Evolutionary conservation across 306 rosid genomes (phyloP).

Genomic region (Cucurbita pepo): DNA sequence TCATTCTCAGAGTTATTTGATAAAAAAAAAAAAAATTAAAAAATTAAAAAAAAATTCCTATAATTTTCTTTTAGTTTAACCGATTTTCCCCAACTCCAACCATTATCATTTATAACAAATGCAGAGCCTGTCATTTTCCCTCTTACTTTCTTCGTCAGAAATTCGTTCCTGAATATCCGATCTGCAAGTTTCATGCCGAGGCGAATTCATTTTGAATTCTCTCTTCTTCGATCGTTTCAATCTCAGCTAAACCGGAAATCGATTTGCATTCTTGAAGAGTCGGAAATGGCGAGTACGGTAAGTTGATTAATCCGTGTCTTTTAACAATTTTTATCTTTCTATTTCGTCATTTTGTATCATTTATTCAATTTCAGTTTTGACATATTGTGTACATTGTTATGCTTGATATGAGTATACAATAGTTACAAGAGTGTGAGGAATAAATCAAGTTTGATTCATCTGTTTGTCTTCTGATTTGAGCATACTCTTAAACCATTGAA

Average conservation of each 20-base stretch:
- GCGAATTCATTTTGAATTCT: background rate
- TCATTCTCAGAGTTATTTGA: too few species aligned
- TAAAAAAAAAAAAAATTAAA: too few species aligned
- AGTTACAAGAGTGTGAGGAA: slow-evolving; percentile 3
- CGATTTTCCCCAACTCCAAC: too few species aligned
- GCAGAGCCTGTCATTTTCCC: background rate
- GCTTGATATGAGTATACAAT: background rate
- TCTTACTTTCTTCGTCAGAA: background rate
- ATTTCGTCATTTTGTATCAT: background rate
- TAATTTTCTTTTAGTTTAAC: too few species aligned
- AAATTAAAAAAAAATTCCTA: too few species aligned
- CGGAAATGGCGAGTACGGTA: background rate
- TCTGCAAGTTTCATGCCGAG: background rate
- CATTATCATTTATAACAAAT: too few species aligned
- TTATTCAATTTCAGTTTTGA: background rate
- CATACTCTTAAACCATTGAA: slow-evolving; percentile 53
- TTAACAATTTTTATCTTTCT: background rate
- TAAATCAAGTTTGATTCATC: slow-evolving; percentile 7
- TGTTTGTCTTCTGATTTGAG: slow-evolving; percentile 23
- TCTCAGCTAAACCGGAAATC: background rate
- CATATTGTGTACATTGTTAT: slow-evolving; percentile 5
- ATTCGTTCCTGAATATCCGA: background rate
- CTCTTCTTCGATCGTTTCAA: too few species aligned
- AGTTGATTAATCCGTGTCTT: background rate
- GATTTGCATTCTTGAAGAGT: background rate